Evolutionary conservation across 2,329 filamentous ascomycete species (phyloP), one percentile per base, ranked within the genome.

Genomic region (Colletotrichum costaricense): DNA sequence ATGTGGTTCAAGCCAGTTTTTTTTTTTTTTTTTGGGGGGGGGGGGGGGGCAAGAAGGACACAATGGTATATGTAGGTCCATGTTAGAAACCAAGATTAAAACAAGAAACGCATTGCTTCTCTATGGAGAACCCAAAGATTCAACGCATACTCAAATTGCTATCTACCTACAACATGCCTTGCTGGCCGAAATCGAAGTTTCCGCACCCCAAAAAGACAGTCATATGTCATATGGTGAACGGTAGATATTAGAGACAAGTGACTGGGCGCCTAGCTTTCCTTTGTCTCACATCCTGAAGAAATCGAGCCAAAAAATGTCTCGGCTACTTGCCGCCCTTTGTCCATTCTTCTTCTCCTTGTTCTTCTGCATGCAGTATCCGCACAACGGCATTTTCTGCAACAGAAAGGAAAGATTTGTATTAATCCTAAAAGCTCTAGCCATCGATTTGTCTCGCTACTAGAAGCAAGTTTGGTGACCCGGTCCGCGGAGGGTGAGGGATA

Each of bases 381-480:
- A 42, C 14, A 7, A 42, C 14, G 38, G 16, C 5, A 42, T 3
- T 7, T 42, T 54, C 22, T 16, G 26, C 38, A 57, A 16, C 22
- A 38, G 12, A 19, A 42, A 42, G 16, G 30, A 33, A 63, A 52
- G 28, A 56, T 19, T 65, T 66, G 33, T 65, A 73, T 73, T 73
- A 71, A 66, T 73, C 60, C 59, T 65, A 49, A 57, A 57, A 19
- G 63, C 52, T 69, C 52, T 58, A 28, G 22, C 38, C 46, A 19
- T 49, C 42, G 7, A 22, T n/a, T 26, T 33, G 22, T 38, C 6
- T 52, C 57, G 49, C 49, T 52, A 63, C 64, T 49, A 33, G 54
- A 49, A 67, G 57, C 35, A 24, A 24, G 28, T 65, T 60, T 46
- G 38, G 33, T 46, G 38, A 52, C 63, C 26, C 26, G 14, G 52